Percentiles rank a stretch among this genome's conserved stretches.
phyloP scores from a whole-genome alignment of 176 grass and related monocot genomes.

The Rhynchospora breviuscula region DNA sequence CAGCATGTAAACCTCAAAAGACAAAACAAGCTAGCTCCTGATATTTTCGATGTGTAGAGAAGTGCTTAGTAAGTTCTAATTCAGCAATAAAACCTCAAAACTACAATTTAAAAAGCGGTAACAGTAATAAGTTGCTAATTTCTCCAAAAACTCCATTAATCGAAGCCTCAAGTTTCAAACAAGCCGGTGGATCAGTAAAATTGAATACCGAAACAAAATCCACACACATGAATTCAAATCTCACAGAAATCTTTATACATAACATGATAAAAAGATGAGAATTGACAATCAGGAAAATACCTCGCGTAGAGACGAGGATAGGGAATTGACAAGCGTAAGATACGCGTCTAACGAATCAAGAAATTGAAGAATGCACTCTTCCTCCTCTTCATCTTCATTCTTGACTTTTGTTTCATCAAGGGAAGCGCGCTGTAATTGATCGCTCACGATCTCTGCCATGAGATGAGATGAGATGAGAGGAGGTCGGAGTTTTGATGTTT shows the following conservation, averaged over 20 bases:
- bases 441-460: conserved; percentile 22
- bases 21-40: not conserved
- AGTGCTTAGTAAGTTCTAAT: not conserved
- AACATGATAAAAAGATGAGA: not conserved
- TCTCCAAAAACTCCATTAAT: not conserved
- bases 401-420: not conserved
- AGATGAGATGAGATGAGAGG: no score
- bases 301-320: conserved; percentile 38
- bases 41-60: not conserved
- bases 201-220: not conserved
- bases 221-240: not conserved
- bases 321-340: conserved; percentile 23
- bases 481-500: no score
- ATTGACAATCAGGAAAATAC: not conserved
- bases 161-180: not conserved
- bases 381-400: not conserved
- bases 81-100: not conserved
- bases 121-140: not conserved
- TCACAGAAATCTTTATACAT: not conserved
- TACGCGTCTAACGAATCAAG: conserved; percentile 42
- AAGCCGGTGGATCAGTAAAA: not conserved
- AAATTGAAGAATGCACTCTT: conserved; percentile 30
- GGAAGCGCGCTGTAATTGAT: not conserved
- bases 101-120: not conserved
- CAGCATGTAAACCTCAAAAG: not conserved